Evolutionary conservation across 1,284 basidiomycete genomes (phyloP).

Genomic region (Ganoderma leucocontextum): DNA sequence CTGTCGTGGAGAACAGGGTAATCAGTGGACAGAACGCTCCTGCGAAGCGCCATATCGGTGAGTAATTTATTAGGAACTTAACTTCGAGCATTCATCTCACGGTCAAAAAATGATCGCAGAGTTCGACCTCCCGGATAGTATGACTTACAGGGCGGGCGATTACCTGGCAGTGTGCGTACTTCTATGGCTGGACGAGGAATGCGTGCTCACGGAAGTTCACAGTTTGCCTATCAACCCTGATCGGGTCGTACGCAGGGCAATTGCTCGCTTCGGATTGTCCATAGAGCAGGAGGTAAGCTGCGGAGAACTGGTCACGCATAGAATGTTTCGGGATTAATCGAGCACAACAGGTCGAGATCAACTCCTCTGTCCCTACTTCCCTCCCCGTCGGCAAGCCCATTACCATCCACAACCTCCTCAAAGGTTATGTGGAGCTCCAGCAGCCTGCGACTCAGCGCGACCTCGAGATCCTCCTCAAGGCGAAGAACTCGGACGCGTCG

Average conservation of each 20-base stretch:
- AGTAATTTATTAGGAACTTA: background rate
- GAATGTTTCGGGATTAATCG: background rate
- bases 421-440: conserved; percentile 58
- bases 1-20: conserved; percentile 51
- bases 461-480: conserved; percentile 40
- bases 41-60: conserved; percentile 51
- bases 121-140: conserved; percentile 50
- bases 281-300: conserved; percentile 51
- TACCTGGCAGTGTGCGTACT: conserved; percentile 53
- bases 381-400: conserved; percentile 52
- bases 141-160: conserved; percentile 51
- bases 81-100: background rate
- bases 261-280: conserved; percentile 50
- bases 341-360: conserved; percentile 46
- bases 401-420: conserved; percentile 47
- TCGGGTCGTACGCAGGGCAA: conserved; percentile 49
- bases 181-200: background rate
- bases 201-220: background rate
- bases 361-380: conserved; percentile 48
- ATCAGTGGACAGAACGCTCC: conserved; percentile 51
- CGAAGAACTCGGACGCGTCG: conserved; percentile 30
- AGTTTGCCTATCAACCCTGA: conserved; percentile 54
- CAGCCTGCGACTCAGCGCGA: conserved; percentile 54
- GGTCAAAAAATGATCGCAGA: conserved; percentile 35
- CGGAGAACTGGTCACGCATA: background rate